Evolutionary conservation across 75 land plant genomes (phyloP).

Genomic region (Sequoiadendron giganteum): DNA sequence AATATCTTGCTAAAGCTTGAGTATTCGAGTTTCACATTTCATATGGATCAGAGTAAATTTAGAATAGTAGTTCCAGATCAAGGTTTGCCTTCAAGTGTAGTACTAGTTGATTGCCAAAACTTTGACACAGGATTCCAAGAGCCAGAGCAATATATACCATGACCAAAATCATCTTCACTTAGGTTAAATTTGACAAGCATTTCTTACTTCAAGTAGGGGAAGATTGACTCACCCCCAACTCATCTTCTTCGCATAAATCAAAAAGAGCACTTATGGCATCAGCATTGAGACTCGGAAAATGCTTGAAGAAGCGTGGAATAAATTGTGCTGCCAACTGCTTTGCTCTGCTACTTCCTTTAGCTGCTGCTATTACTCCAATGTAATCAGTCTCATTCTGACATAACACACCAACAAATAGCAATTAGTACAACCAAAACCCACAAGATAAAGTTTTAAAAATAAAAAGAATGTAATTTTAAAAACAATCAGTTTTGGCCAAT

Average conservation of each 20-base stretch:
- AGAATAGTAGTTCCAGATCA: background rate
- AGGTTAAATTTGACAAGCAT: constrained; percentile 2
- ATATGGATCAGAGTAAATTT: background rate
- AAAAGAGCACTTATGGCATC: constrained; percentile 66
- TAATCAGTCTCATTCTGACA: constrained; percentile 82
- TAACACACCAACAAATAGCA: background rate
- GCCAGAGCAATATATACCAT: background rate
- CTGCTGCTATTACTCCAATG: constrained; percentile 80
- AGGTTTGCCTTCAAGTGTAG: constrained; percentile 3
- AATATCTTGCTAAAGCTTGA: constrained; percentile 7
- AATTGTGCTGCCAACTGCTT: constrained; percentile 99
- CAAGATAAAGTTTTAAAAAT: background rate
- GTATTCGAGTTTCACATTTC: background rate
- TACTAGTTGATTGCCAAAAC: background rate
- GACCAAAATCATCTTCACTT: constrained; percentile 9
- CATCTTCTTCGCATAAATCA: constrained; percentile 89
- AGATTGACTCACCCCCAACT: constrained; percentile 75
- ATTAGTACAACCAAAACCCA: background rate
- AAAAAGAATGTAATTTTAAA: background rate
- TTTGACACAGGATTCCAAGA: background rate
- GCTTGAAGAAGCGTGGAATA: constrained; percentile 93
- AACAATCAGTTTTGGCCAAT: background rate
- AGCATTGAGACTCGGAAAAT: constrained; percentile 59
- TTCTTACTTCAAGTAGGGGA: constrained; percentile 8
- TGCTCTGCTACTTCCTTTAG: constrained; percentile 68